phyloP scores from a whole-genome alignment of 1,139 yeast species.

The Hyphopichia buzzinii region DNA sequence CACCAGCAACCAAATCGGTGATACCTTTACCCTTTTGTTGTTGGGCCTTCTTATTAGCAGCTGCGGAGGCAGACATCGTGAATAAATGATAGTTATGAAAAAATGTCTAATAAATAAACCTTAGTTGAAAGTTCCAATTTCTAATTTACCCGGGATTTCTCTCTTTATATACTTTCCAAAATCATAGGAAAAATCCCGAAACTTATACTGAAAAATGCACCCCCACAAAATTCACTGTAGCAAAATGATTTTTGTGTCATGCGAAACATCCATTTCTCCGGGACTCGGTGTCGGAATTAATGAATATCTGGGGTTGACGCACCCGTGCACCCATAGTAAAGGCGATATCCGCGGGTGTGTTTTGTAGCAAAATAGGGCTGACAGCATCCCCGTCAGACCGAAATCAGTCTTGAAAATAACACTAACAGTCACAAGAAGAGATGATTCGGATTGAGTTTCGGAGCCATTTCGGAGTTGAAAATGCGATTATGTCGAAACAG shows the following conservation, averaged over 20 bases:
- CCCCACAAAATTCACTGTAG: not conserved
- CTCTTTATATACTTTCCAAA: not conserved
- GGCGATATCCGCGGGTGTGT: not conserved
- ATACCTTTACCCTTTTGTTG: conserved; percentile 43
- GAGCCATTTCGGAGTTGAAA: not conserved
- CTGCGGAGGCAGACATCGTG: conserved; percentile 16
- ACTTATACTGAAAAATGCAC: not conserved
- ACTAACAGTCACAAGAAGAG: not conserved
- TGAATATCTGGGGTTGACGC: not conserved
- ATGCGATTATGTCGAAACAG: too few species aligned
- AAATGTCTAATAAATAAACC: conserved; percentile 6
- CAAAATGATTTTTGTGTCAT: not conserved
- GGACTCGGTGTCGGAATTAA: not conserved
- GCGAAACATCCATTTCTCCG: not conserved
- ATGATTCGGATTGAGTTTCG: not conserved
- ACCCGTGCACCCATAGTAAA: not conserved
- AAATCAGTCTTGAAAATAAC: not conserved
- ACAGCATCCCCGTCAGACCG: not conserved
- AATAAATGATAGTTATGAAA: not conserved
- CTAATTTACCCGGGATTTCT: not conserved
- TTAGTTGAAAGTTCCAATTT: not conserved
- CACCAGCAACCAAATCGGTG: conserved; percentile 89
- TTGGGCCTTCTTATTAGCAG: conserved; percentile 9
- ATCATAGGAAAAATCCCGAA: not conserved
- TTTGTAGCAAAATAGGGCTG: too few species aligned